phyloP scores from a whole-genome alignment of 2,329 filamentous ascomycete genomes.

The Apiospora koreana region DNA sequence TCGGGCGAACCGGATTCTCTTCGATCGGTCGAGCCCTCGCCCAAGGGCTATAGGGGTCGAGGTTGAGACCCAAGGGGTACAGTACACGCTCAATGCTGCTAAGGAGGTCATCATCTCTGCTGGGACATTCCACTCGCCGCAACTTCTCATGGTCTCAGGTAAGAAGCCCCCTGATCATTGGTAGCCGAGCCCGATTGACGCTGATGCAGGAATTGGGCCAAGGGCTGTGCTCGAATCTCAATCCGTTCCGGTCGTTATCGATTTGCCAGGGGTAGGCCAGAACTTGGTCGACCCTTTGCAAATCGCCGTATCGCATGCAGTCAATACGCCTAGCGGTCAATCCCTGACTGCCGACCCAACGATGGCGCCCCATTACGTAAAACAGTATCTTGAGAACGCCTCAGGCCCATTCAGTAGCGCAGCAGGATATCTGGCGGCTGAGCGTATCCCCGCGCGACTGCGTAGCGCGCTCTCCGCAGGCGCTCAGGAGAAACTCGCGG shows the following conservation, averaged over 20 bases:
- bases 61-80: slow-evolving; percentile 18
- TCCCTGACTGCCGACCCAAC: slow-evolving; percentile 25
- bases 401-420: slow-evolving; percentile 28
- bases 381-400: slow-evolving; percentile 25
- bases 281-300: slow-evolving; percentile 57
- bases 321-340: slow-evolving; percentile 32
- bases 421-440: slow-evolving; percentile 29
- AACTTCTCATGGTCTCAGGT: slow-evolving; percentile 41
- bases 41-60: slow-evolving; percentile 28
- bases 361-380: slow-evolving; percentile 22
- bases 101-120: slow-evolving; percentile 43
- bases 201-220: background rate
- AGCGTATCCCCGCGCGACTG: slow-evolving; percentile 29
- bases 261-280: slow-evolving; percentile 61
- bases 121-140: slow-evolving; percentile 39
- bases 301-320: slow-evolving; percentile 33
- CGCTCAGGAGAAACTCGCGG: slow-evolving; percentile 22
- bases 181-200: background rate
- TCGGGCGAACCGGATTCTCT: slow-evolving; percentile 25
- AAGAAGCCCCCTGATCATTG: background rate
- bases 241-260: slow-evolving; percentile 16
- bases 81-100: slow-evolving; percentile 26
- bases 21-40: slow-evolving; percentile 7
- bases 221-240: background rate
- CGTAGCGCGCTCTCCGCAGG: slow-evolving; percentile 20